These are phyloP conservation scores for Daldinia bambusicola DNA, from an alignment of 495 filamentous ascomycete genomes.

Conservation along the genomic window DNA sequence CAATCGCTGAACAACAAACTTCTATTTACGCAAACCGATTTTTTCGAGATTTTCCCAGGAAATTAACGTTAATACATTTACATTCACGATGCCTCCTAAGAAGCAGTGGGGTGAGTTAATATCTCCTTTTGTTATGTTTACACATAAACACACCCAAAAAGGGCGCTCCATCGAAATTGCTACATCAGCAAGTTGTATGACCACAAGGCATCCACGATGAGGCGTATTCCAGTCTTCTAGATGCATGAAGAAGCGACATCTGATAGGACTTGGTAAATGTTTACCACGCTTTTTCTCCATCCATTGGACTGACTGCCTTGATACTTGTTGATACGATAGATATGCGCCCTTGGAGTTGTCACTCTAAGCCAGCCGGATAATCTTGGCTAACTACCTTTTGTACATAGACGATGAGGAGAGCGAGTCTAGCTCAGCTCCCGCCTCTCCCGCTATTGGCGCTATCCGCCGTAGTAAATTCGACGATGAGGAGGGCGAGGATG, in stretches of 20 bases:
- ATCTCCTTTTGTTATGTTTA: conserved; percentile 15
- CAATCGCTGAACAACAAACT: neutral
- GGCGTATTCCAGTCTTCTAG: conserved; percentile 19
- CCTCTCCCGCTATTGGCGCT: conserved; percentile 68
- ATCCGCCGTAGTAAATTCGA: conserved; percentile 75
- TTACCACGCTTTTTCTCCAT: conserved; percentile 21
- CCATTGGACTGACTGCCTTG: conserved; percentile 28
- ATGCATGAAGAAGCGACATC: neutral
- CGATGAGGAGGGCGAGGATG: conserved; percentile 88
- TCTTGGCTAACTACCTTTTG: conserved; percentile 51
- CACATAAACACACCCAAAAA: conserved; percentile 25
- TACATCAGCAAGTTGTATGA: conserved; percentile 28
- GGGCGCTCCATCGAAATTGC: conserved; percentile 28
- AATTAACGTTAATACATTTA: conserved; percentile 5
- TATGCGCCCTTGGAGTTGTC: conserved; percentile 16
- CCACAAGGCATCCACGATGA: conserved; percentile 15
- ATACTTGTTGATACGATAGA: conserved; percentile 36
- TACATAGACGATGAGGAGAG: conserved; percentile 72
- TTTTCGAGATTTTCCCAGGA: conserved; percentile 3
- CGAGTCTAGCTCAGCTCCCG: conserved; percentile 68
- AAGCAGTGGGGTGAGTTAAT: conserved; percentile 52
- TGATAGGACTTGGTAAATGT: neutral
- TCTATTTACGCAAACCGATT: conserved; percentile 3
- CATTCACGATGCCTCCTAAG: conserved; percentile 46
- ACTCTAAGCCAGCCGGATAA: neutral